These are phyloP conservation scores for Blastocladiella emersonii DNA, from an alignment of 371 early-diverging fungal genomes.

Conservation along the genomic window DNA sequence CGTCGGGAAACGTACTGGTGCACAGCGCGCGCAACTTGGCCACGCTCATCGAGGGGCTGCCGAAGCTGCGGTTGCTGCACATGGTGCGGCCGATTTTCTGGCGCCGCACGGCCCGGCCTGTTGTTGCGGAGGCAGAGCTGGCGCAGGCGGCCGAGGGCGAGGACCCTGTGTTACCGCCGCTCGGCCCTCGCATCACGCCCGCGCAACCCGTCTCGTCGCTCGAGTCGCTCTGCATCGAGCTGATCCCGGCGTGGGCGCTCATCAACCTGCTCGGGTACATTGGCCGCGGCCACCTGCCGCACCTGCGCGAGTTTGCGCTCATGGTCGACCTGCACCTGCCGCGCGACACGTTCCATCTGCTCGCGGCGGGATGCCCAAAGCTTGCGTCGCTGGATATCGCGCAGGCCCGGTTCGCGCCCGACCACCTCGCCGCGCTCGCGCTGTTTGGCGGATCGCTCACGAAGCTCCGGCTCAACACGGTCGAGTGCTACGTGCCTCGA, in stretches of 20 bases:
- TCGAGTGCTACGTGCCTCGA: background rate
- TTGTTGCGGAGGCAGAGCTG: too few species aligned
- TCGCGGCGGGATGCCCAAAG: background rate
- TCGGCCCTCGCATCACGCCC: too few species aligned
- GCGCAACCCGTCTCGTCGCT: background rate
- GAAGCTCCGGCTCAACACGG: background rate
- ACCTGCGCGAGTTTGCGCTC: background rate
- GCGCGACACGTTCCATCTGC: background rate
- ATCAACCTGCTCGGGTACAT: background rate
- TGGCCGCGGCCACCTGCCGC: conserved; percentile 2
- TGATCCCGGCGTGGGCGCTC: conserved; percentile 6
- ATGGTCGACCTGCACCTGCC: conserved; percentile 4
- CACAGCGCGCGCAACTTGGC: background rate
- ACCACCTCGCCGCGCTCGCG: background rate
- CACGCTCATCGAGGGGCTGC: background rate
- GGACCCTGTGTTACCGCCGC: background rate
- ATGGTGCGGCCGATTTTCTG: conserved; percentile 2
- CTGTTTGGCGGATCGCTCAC: background rate
- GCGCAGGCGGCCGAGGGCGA: too few species aligned
- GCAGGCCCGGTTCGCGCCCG: background rate
- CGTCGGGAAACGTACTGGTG: too few species aligned
- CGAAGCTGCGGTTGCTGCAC: background rate
- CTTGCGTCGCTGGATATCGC: background rate
- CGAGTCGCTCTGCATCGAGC: background rate
- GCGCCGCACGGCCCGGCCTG: background rate